Base-by-base conservation (phyloP, 768 basidiomycete species). In the Hygrocybe coccinea region DNA sequence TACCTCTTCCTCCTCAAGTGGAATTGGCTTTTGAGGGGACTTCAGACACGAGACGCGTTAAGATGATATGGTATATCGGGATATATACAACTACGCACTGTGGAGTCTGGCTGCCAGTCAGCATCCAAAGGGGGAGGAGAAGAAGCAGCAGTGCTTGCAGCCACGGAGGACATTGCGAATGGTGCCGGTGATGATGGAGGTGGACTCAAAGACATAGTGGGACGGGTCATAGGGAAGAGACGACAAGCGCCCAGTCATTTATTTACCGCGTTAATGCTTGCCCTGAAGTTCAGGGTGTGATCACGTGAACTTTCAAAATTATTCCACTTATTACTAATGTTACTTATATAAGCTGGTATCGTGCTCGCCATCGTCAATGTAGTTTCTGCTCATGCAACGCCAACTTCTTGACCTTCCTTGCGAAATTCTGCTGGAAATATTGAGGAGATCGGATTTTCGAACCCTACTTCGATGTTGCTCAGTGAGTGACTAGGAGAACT, bases 81-180 rank as follows among this genome's bases (percentile, higher is more conserved):
- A 37, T 3, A 11, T 6, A 10, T 38, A 24, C 21, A 15, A n/a
- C 25, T 21, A 21, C 50, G 37, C 36, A 51, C 50, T 7, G 8
- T 21, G 50, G 45, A 34, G 8, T 24, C 46, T 9, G 2, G 2
- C 7, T 56, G 52, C 15, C 36, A 22, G 17, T 52, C 50, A 19
- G 39, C 21, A 12, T 8, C 29, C 12, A 33, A 34, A 2, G 59
- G 55, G 3, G 50, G 46, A 0, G 61, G 61, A 17, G 59, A 58
- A n/a, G 61, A 60, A 35, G 61, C n/a, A 5, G 47, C 56, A 17
- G 61, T 62, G 47, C 61, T 62, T 8, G 61, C 46, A 0, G 61
- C 53, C 19, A 50, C 57, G 11, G 53, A 55, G 15, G 54, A 56
- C 35, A 53, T 53, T 5, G 7, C 43, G 24, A 53, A 53, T 25